These are phyloP conservation scores for Piromyces sp. DNA, from an alignment of 192 early-diverging fungal genomes.

Conservation along the genomic window DNA sequence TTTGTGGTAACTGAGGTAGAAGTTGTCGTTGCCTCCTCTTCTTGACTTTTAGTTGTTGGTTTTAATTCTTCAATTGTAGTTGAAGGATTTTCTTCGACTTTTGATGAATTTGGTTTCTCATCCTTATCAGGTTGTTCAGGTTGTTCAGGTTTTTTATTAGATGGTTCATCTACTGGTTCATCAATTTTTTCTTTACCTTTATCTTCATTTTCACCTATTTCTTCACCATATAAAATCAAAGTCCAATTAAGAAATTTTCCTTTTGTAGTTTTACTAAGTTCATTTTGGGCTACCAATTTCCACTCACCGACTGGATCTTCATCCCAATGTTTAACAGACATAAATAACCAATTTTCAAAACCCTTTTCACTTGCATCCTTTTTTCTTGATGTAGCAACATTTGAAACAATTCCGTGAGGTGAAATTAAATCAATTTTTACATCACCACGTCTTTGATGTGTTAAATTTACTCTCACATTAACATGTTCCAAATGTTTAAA, in stretches of 20 bases:
- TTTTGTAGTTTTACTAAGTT: background rate
- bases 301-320: constrained; percentile 74
- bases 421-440: constrained; percentile 65
- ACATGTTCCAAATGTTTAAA: constrained; percentile 65
- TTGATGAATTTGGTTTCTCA: background rate
- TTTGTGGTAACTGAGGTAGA: no score
- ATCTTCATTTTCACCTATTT: background rate
- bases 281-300: constrained; percentile 21
- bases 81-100: background rate
- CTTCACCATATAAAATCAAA: background rate
- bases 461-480: constrained; percentile 66
- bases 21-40: no score
- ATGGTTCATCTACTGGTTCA: no score
- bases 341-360: constrained; percentile 77
- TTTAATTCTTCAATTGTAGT: no score
- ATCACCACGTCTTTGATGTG: constrained; percentile 68
- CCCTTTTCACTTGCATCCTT: constrained; percentile 50
- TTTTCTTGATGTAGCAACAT: constrained; percentile 43
- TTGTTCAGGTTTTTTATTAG: no score
- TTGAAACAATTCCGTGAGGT: constrained; percentile 44
- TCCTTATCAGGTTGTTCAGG: no score
- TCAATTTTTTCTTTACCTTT: background rate
- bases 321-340: constrained; percentile 94
- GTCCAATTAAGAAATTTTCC: background rate
- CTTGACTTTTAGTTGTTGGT: no score